Conservation (phyloP, 768 basidiomycete genomes). For the Multifurca ochricompacta region DNA sequence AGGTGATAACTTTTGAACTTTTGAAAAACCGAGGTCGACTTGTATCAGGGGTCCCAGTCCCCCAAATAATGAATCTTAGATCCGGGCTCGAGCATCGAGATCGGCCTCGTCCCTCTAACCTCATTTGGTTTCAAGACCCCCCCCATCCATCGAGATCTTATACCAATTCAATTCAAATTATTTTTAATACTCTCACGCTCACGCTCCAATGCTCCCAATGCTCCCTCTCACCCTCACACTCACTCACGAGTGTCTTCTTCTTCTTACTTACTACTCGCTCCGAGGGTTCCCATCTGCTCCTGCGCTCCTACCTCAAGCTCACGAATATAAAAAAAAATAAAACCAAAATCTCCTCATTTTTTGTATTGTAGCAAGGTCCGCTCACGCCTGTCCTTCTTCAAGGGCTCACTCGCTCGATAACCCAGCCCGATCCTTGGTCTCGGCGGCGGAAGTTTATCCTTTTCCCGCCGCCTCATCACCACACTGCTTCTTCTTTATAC, state of each 20-base stretch:
- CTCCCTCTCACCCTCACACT: too few species aligned
- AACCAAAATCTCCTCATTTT: too few species aligned
- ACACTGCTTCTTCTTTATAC: constrained; percentile 1
- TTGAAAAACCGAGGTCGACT: constrained; percentile 4
- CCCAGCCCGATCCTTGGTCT: background rate
- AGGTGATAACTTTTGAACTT: constrained; percentile 3
- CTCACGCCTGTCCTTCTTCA: background rate
- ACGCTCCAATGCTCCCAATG: too few species aligned
- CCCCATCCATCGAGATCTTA: constrained; percentile 8
- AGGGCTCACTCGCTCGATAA: background rate
- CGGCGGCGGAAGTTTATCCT: background rate
- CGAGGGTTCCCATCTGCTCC: background rate
- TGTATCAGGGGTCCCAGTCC: constrained; percentile 8
- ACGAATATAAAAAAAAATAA: background rate
- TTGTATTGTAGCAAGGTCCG: background rate
- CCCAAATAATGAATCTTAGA: constrained; percentile 21
- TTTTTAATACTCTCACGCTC: constrained; percentile 7
- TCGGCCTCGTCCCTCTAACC: constrained; percentile 19
- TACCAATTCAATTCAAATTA: too few species aligned
- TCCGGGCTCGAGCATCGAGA: constrained; percentile 13
- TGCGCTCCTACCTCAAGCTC: background rate
- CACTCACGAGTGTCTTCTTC: background rate
- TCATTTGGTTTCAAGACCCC: constrained; percentile 9
- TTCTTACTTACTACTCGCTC: background rate
- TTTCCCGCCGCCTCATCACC: constrained; percentile 17